A percentile compares a stretch with the other conserved stretches of the same genome.
Evolutionary conservation across 2,329 filamentous ascomycete species (phyloP).

Genomic region (Cryphonectria radicalis): DNA sequence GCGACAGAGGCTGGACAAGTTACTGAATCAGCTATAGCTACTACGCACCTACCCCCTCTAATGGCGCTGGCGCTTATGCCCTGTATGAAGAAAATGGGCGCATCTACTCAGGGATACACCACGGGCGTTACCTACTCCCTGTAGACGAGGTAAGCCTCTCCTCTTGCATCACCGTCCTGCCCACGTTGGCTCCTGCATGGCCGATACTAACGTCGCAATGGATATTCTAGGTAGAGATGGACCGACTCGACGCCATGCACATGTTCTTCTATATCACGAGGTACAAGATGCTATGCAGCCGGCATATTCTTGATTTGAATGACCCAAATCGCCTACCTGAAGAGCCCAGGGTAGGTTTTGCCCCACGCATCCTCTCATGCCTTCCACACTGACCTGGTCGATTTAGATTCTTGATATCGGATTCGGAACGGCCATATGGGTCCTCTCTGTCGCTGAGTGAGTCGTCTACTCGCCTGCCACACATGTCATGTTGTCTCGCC

Average conservation of each 20-base stretch:
- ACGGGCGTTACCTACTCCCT: conserved; percentile 62
- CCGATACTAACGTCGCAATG: conserved; percentile 19
- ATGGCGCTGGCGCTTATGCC: conserved; percentile 11
- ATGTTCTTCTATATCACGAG: conserved; percentile 61
- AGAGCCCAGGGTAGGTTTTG: conserved; percentile 14
- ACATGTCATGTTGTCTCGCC: conserved; percentile 30
- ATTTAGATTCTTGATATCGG: conserved; percentile 66
- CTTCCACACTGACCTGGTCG: background rate
- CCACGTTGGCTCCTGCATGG: background rate
- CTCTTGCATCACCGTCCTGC: background rate
- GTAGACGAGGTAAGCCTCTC: conserved; percentile 57
- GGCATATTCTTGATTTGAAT: conserved; percentile 14
- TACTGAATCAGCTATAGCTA: conserved; percentile 6
- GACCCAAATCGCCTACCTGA: background rate
- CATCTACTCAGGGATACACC: conserved; percentile 58
- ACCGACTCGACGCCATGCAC: conserved; percentile 66
- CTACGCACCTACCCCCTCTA: conserved; percentile 26
- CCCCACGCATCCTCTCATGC: background rate
- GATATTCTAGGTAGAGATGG: conserved; percentile 52
- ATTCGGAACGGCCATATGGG: conserved; percentile 90
- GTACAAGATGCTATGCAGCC: conserved; percentile 21
- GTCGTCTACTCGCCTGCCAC: conserved; percentile 35
- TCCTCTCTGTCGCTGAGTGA: conserved; percentile 81
- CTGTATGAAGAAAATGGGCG: conserved; percentile 54
- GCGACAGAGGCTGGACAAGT: background rate